Percentiles rank a stretch among this genome's conserved stretches.
Conservation (phyloP, 331 rosid species). For the Cydonia oblonga region DNA sequence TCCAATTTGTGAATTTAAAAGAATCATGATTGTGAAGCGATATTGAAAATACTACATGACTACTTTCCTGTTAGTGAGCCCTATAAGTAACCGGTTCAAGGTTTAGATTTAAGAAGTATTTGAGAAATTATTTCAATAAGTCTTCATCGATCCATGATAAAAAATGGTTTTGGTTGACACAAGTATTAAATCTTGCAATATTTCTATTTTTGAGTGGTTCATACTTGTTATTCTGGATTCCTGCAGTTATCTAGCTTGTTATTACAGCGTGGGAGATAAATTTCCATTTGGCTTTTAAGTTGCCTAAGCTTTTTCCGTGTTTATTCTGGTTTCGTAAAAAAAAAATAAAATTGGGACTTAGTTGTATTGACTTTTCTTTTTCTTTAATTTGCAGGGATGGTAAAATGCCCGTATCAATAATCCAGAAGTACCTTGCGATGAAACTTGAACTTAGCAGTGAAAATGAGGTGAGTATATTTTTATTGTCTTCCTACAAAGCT, state of each 20-base stretch:
- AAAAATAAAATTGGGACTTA: background rate
- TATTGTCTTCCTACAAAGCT: constrained; percentile 1
- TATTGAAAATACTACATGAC: background rate
- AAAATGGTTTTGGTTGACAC: background rate
- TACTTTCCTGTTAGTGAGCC: background rate
- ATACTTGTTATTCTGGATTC: background rate
- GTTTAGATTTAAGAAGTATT: background rate
- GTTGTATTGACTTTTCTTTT: background rate
- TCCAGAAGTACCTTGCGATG: constrained; percentile 81
- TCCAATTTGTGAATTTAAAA: background rate
- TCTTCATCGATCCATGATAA: background rate
- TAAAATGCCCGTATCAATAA: constrained; percentile 63
- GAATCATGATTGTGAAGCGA: background rate
- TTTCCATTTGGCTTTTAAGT: background rate
- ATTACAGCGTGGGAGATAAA: background rate
- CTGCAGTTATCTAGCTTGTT: background rate
- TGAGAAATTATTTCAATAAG: background rate
- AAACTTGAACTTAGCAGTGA: constrained; percentile 76
- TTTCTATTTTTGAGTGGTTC: background rate
- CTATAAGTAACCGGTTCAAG: background rate
- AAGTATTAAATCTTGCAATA: background rate
- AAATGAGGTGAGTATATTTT: constrained; percentile 59
- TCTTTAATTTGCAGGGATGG: constrained; percentile 53
- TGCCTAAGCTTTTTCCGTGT: background rate
- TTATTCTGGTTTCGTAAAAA: background rate